Percentiles rank a stretch among this genome's conserved stretches.
phyloP scores from a whole-genome alignment of 2,329 filamentous ascomycete species.

The Graphilbum ipis-grandicollis region DNA sequence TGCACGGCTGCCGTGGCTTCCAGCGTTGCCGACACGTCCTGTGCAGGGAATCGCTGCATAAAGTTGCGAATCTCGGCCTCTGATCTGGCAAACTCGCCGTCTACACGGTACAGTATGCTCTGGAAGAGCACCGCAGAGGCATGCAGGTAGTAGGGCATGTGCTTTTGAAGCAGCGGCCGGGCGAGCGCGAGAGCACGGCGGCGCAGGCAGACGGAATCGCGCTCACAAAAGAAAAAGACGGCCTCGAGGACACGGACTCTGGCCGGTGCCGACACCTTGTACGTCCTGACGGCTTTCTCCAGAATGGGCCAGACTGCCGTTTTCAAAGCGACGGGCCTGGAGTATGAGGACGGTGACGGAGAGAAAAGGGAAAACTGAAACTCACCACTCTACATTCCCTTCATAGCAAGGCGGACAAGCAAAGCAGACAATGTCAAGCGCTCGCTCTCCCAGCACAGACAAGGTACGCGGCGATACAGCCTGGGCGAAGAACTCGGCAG shows the following conservation, averaged over 20 bases:
- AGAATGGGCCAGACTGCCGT: neutral
- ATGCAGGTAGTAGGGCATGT: constrained; percentile 4
- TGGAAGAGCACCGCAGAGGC: constrained; percentile 2
- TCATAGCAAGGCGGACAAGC: constrained; percentile 4
- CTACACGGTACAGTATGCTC: constrained; percentile 1
- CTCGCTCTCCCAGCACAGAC: neutral
- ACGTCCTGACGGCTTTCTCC: neutral
- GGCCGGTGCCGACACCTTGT: neutral
- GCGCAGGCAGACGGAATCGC: neutral
- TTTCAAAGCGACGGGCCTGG: neutral
- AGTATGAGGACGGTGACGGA: neutral
- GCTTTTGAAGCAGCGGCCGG: neutral
- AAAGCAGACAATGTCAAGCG: neutral
- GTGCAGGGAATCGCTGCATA: too few species aligned
- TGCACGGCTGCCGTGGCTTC: neutral
- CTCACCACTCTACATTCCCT: constrained; percentile 1
- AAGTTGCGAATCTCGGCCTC: neutral
- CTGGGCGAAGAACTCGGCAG: neutral
- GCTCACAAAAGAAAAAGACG: constrained; percentile 1
- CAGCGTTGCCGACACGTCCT: neutral
- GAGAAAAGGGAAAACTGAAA: neutral
- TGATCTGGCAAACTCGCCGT: neutral
- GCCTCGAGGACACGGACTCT: neutral
- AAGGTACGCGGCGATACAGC: neutral
- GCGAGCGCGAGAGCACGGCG: neutral